Percentiles rank a stretch among this genome's conserved stretches.
Evolutionary conservation across 2,329 filamentous ascomycete species (phyloP).

Genomic region (Fusarium oligoseptatum): DNA sequence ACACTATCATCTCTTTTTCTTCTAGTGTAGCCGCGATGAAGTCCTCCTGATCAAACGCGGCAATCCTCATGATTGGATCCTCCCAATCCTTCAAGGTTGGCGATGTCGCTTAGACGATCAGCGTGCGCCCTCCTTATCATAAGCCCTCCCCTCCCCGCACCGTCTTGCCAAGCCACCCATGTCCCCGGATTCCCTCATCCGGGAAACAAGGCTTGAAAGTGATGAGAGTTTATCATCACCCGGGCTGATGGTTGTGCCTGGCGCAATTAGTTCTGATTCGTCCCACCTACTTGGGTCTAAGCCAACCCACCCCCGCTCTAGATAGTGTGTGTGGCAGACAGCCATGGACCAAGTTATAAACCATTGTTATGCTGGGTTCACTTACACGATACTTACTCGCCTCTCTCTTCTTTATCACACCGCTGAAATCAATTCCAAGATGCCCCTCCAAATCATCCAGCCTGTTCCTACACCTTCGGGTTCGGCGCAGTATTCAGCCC

Average conservation of each 20-base stretch:
- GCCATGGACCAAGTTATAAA: neutral
- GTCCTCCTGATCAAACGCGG: neutral
- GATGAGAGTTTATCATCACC: neutral
- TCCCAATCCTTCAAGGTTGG: neutral
- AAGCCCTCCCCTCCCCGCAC: neutral
- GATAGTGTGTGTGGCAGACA: neutral
- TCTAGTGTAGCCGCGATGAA: conserved; percentile 3
- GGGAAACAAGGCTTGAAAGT: neutral
- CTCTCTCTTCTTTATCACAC: neutral
- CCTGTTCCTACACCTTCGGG: neutral
- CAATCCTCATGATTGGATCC: neutral
- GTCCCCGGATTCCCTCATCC: neutral
- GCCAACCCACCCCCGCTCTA: neutral
- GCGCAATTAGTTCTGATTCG: conserved; percentile 5
- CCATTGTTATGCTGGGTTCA: neutral
- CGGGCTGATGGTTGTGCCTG: neutral
- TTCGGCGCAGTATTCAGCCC: neutral
- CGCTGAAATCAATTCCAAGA: neutral
- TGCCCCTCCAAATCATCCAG: conserved; percentile 3
- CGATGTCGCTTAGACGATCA: neutral
- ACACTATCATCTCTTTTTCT: neutral
- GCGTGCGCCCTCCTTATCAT: neutral
- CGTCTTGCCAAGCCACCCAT: neutral
- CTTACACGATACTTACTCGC: neutral
- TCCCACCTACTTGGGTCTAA: neutral